Percentiles rank a stretch among this genome's conserved stretches.
Conservation (phyloP, 2,329 filamentous ascomycete species). For the Byssoonygena ceratinophila region DNA sequence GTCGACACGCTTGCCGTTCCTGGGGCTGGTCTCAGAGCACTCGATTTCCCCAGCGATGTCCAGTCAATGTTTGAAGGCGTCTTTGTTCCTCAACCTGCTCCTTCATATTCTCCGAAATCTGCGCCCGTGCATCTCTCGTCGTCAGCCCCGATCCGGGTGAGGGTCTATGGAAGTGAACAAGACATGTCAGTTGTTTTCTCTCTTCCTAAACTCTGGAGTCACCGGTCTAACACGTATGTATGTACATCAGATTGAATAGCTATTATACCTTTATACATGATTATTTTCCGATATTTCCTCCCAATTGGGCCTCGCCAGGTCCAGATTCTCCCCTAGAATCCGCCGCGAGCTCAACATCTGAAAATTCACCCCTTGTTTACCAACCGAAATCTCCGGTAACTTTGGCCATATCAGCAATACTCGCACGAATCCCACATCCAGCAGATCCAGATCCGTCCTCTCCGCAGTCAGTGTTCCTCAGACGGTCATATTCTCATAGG, state of each 20-base stretch:
- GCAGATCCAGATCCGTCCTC: slow-evolving; percentile 30
- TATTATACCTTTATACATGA: slow-evolving; percentile 39
- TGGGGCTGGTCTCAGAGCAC: slow-evolving; percentile 31
- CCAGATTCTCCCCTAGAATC: slow-evolving; percentile 29
- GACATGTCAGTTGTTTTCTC: slow-evolving; percentile 29
- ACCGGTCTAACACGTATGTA: slow-evolving; percentile 16
- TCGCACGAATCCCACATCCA: slow-evolving; percentile 36
- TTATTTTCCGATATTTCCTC: slow-evolving; percentile 39
- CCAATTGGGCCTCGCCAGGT: slow-evolving; percentile 24
- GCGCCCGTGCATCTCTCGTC: slow-evolving; percentile 20
- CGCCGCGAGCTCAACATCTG: slow-evolving; percentile 23
- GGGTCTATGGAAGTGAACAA: slow-evolving; percentile 33
- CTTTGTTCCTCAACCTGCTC: slow-evolving; percentile 23
- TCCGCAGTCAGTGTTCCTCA: slow-evolving; percentile 27
- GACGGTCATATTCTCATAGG: slow-evolving; percentile 32
- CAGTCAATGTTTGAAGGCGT: slow-evolving; percentile 32
- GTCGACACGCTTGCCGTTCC: slow-evolving; percentile 34
- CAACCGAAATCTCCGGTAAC: slow-evolving; percentile 35
- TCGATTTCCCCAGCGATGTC: slow-evolving; percentile 32
- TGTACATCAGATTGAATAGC: slow-evolving; percentile 33
- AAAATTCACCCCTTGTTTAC: slow-evolving; percentile 27
- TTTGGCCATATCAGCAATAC: slow-evolving; percentile 35
- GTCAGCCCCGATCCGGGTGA: slow-evolving; percentile 25
- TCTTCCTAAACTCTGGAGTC: not conserved
- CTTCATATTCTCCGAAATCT: slow-evolving; percentile 21